Evolutionary conservation across 495 filamentous ascomycete species (phyloP).

Genomic region (Penicillium mononematosum): DNA sequence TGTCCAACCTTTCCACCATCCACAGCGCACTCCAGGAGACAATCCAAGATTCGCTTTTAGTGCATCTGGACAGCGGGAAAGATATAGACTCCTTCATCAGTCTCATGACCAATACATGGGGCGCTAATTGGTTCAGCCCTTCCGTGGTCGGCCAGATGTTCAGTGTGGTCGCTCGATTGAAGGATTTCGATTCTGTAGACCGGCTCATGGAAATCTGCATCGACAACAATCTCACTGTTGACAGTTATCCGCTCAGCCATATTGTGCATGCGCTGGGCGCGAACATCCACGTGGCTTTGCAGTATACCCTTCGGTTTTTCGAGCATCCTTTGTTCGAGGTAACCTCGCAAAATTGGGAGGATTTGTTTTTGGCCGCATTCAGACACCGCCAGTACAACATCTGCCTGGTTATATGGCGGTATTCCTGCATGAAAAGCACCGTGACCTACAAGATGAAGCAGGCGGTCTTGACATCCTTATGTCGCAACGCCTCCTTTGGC

Average conservation of each 20-base stretch:
- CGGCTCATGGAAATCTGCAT: conserved; percentile 32
- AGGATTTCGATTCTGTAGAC: conserved; percentile 26
- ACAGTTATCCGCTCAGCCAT: conserved; percentile 20
- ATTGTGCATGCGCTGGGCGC: conserved; percentile 25
- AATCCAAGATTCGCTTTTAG: conserved; percentile 32
- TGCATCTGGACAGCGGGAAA: conserved; percentile 36
- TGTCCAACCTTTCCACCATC: conserved; percentile 23
- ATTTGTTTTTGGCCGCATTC: conserved; percentile 44
- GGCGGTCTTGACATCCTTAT: conserved; percentile 29
- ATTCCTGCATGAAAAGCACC: conserved; percentile 44
- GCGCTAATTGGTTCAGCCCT: conserved; percentile 35
- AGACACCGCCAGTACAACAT: conserved; percentile 39
- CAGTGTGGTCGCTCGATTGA: conserved; percentile 21
- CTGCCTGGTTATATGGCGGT: conserved; percentile 49
- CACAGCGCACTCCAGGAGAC: conserved; percentile 32
- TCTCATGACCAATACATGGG: conserved; percentile 29
- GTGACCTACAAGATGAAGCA: conserved; percentile 37
- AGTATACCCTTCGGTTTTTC: conserved; percentile 22
- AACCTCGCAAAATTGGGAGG: conserved; percentile 21
- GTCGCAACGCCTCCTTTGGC: conserved; percentile 19
- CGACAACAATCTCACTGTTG: conserved; percentile 23
- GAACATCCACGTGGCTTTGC: conserved; percentile 25
- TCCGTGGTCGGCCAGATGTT: conserved; percentile 41
- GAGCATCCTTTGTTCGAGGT: conserved; percentile 16
- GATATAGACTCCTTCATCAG: conserved; percentile 38